These are phyloP conservation scores for Phytophthora pistaciae DNA, from an alignment of 352 stramenopile species.

Conservation along the genomic window DNA sequence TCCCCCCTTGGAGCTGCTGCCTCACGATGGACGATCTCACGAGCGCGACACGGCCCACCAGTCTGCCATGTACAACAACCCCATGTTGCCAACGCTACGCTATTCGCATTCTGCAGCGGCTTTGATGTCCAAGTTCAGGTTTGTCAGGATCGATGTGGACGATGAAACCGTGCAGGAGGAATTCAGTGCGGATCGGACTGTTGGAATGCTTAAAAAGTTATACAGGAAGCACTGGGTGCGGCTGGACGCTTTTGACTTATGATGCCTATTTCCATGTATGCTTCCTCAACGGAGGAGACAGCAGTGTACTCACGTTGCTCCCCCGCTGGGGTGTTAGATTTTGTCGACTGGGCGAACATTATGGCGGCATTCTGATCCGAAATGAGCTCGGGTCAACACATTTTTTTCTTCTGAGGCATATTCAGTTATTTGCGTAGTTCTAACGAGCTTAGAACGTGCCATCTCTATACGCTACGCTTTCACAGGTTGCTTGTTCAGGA, in stretches of 20 bases:
- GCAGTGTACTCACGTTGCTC: conserved; percentile 72
- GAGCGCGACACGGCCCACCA: too few relatives aligned
- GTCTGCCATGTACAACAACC: too few relatives aligned
- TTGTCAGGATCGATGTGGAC: conserved; percentile 79
- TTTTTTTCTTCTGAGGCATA: too few relatives aligned
- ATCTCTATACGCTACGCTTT: background rate
- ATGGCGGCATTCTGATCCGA: conserved; percentile 45
- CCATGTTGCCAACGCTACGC: conserved; percentile 40
- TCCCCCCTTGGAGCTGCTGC: too few relatives aligned
- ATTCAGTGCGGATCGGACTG: conserved; percentile 59
- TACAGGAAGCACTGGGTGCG: conserved; percentile 48
- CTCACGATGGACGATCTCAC: too few relatives aligned
- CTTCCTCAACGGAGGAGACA: conserved; percentile 49
- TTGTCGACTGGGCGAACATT: conserved; percentile 84
- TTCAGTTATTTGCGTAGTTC: too few relatives aligned
- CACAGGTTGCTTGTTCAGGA: background rate
- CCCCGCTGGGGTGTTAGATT: conserved; percentile 50
- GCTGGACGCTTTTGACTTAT: conserved; percentile 47
- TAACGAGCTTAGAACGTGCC: too few relatives aligned
- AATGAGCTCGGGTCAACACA: too few relatives aligned
- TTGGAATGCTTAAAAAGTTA: conserved; percentile 59
- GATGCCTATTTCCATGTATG: conserved; percentile 80
- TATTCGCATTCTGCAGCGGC: conserved; percentile 62
- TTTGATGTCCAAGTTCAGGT: conserved; percentile 70
- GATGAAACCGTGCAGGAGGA: conserved; percentile 71